Conservation (phyloP, 805 yeast species). For the Candida glaebosa region DNA sequence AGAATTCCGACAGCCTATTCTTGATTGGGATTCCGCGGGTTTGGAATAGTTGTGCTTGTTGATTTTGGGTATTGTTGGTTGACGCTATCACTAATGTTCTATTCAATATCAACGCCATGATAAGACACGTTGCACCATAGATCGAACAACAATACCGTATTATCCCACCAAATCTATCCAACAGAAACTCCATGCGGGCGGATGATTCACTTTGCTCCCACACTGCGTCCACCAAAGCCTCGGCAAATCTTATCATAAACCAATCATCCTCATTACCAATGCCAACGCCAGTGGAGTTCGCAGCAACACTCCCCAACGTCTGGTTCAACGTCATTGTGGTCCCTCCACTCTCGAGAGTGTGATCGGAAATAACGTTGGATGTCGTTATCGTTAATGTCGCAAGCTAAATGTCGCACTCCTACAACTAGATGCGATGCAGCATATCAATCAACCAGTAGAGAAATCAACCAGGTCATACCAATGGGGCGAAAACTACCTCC, state of each 20-base stretch:
- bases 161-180: constrained; percentile 12
- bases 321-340: not conserved
- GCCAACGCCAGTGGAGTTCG: not conserved
- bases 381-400: too few relatives aligned
- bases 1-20: constrained; percentile 12
- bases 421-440: not conserved
- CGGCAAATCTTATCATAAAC: constrained; percentile 4
- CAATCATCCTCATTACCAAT: constrained; percentile 5
- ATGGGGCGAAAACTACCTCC: constrained; percentile 21
- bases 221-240: constrained; percentile 13
- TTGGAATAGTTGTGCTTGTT: constrained; percentile 16
- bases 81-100: constrained; percentile 37
- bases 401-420: not conserved
- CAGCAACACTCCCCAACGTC: not conserved
- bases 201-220: constrained; percentile 13
- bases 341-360: too few relatives aligned
- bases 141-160: constrained; percentile 31
- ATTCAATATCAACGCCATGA: constrained; percentile 37
- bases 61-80: constrained; percentile 23
- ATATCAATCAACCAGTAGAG: too few relatives aligned
- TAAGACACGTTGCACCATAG: constrained; percentile 35
- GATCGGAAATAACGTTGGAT: too few relatives aligned
- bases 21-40: constrained; percentile 8
- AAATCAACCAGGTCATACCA: too few relatives aligned
- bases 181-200: constrained; percentile 5